Conservation (phyloP, 345 rosid genomes). For the Pistacia vera region DNA sequence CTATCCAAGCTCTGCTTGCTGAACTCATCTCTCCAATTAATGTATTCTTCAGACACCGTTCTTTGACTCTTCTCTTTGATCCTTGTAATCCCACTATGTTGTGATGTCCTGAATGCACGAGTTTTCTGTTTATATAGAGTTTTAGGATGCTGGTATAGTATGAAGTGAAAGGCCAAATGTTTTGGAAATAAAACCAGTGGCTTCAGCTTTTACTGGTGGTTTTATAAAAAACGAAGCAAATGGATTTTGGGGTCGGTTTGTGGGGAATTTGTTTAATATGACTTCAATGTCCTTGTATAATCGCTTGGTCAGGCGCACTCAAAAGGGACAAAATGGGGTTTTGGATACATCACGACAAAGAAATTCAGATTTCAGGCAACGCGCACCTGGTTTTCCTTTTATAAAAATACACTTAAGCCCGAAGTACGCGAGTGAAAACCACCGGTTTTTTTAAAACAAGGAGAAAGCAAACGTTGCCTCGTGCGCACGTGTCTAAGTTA, state of each 20-base stretch:
- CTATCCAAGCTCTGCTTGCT: slow-evolving; percentile 49
- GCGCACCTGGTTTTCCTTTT: neutral
- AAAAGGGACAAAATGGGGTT: neutral
- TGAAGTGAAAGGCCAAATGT: neutral
- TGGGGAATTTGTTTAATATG: neutral
- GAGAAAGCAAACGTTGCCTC: neutral
- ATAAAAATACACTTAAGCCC: neutral
- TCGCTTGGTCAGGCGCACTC: too few species aligned
- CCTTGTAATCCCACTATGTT: neutral
- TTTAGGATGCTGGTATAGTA: neutral
- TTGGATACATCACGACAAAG: neutral
- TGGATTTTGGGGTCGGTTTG: neutral
- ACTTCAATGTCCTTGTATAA: neutral
- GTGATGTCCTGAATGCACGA: neutral
- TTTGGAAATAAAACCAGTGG: neutral
- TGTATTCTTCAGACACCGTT: neutral
- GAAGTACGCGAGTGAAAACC: neutral
- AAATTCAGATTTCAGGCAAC: neutral
- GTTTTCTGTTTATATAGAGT: neutral
- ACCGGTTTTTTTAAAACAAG: neutral
- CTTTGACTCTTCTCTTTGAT: neutral
- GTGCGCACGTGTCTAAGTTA: too few species aligned
- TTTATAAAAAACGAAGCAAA: neutral
- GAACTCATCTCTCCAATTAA: slow-evolving; percentile 10
- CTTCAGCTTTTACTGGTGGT: neutral